phyloP scores from a whole-genome alignment of 2,329 filamentous ascomycete species.

The Penicillium glabrum region DNA sequence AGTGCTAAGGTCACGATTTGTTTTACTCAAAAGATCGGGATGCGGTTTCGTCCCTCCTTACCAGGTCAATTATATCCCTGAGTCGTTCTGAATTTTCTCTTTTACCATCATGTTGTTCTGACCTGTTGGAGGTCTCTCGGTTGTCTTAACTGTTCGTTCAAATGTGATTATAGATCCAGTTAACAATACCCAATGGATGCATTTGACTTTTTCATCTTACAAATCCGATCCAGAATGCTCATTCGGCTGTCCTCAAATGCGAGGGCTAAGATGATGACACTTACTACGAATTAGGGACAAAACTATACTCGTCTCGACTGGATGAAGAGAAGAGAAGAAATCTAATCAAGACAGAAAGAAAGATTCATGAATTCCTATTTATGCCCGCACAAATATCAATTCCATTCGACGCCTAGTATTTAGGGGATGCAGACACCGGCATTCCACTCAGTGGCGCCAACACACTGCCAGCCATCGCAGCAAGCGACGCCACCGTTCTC shows the following conservation, averaged over 20 bases:
- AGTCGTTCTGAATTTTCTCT: constrained; percentile 6
- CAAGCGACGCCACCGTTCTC: background rate
- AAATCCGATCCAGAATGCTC: too few relatives aligned
- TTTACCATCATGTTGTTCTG: constrained; percentile 2
- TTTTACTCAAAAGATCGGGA: constrained; percentile 11
- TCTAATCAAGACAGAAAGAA: background rate
- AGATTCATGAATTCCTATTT: background rate
- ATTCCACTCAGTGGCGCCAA: background rate
- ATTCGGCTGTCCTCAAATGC: too few relatives aligned
- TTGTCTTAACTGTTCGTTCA: constrained; percentile 4
- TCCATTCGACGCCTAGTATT: background rate
- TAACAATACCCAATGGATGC: constrained; percentile 24
- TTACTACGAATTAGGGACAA: background rate
- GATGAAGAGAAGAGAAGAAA: too few relatives aligned
- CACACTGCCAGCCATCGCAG: background rate
- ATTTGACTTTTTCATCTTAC: constrained; percentile 4
- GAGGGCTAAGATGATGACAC: too few relatives aligned
- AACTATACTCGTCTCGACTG: background rate
- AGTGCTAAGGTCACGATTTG: constrained; percentile 21
- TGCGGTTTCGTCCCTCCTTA: constrained; percentile 7
- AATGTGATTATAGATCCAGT: constrained; percentile 17
- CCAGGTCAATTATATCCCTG: constrained; percentile 21
- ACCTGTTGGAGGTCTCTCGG: constrained; percentile 7
- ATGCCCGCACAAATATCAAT: background rate
- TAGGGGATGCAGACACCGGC: background rate